phyloP scores from a whole-genome alignment of 108 stramenopile genomes.

The Stephanodiscus minutulus region DNA sequence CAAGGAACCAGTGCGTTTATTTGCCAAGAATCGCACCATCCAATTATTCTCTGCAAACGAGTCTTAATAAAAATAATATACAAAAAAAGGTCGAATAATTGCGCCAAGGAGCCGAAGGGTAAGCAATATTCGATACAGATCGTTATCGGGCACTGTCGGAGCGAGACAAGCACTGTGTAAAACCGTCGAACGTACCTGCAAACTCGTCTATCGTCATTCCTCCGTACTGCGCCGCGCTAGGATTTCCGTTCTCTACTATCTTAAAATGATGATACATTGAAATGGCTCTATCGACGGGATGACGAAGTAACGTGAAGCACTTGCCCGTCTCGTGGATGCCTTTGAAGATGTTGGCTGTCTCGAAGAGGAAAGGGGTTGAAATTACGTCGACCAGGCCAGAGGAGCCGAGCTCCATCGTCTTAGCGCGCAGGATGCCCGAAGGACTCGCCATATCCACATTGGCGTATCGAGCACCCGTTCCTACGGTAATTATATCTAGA shows the following conservation, averaged over 20 bases:
- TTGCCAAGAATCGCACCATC: conserved; percentile 56
- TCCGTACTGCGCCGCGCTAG: conserved; percentile 20
- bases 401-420: conserved; percentile 24
- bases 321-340: conserved; percentile 24
- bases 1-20: conserved; percentile 42
- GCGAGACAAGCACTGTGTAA: no score
- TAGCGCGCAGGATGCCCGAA: conserved; percentile 30
- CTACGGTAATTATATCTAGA: conserved; percentile 19
- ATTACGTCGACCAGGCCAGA: conserved; percentile 37
- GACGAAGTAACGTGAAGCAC: conserved; percentile 47
- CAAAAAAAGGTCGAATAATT: no score
- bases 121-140: no score
- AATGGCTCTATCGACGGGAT: conserved; percentile 49
- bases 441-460: conserved; percentile 45
- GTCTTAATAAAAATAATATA: no score
- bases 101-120: no score
- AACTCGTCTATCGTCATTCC: conserved; percentile 49
- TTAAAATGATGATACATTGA: conserved; percentile 41
- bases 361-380: conserved; percentile 41
- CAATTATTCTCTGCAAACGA: conserved; percentile 48
- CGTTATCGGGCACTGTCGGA: no score
- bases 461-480: conserved; percentile 33
- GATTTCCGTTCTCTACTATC: conserved; percentile 19
- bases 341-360: conserved; percentile 27
- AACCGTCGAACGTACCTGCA: conserved; percentile 16